Percentiles rank a stretch among this genome's conserved stretches.
phyloP scores from a whole-genome alignment of 176 grass and related monocot species.

The Bonia amplexicaulis region DNA sequence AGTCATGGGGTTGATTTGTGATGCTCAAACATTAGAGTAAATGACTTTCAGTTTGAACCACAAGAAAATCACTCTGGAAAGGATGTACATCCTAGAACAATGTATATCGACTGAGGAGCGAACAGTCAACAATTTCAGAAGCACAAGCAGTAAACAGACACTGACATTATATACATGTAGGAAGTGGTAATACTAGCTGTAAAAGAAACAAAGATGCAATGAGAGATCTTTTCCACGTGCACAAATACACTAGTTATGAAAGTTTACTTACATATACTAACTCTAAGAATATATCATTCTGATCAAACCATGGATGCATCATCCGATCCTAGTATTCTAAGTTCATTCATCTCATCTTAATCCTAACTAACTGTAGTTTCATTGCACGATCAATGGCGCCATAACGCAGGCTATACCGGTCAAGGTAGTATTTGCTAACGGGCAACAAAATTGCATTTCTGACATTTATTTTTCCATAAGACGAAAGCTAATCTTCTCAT shows the following conservation, averaged over 20 bases:
- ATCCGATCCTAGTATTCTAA: background rate
- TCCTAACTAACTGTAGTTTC: conserved; percentile 4
- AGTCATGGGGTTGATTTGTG: background rate
- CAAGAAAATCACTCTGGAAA: background rate
- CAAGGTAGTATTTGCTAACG: background rate
- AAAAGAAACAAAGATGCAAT: background rate
- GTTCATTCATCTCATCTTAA: conserved; percentile 7
- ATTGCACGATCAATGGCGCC: background rate
- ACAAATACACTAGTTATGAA: background rate
- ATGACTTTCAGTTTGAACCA: background rate
- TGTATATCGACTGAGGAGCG: background rate
- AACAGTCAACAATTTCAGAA: background rate
- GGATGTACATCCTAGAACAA: background rate
- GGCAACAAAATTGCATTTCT: background rate
- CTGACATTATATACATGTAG: background rate
- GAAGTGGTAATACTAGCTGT: background rate
- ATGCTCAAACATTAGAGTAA: background rate
- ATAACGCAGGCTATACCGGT: background rate
- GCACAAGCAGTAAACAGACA: background rate
- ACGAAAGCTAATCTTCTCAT: conserved; percentile 35
- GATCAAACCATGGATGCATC: background rate
- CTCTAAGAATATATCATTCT: background rate
- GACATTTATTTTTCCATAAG: conserved; percentile 7
- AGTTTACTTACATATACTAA: background rate
- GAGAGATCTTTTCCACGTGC: background rate